phyloP scores from a whole-genome alignment of 2,329 filamentous ascomycete genomes.

The Phialocephala sp. region DNA sequence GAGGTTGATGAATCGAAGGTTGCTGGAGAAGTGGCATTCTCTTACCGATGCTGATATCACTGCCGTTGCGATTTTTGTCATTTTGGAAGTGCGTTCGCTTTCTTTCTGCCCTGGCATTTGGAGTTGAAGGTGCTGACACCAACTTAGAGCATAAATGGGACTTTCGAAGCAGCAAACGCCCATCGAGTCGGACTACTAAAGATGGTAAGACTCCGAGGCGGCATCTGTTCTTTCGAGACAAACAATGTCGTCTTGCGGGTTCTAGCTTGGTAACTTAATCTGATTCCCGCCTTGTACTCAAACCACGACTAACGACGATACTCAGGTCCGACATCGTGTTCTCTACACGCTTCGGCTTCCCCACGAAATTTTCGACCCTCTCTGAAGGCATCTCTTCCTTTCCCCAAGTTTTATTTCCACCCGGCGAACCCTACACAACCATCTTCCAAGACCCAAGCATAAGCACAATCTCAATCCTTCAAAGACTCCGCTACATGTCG shows the following conservation, averaged over 20 bases:
- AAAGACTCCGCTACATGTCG: constrained; percentile 15
- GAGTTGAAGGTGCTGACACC: not conserved
- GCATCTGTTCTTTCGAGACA: constrained; percentile 10
- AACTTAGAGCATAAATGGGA: constrained; percentile 14
- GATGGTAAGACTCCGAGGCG: constrained; percentile 15
- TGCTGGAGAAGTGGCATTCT: constrained; percentile 2
- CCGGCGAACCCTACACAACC: not conserved
- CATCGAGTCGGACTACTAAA: constrained; percentile 14
- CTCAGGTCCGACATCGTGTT: constrained; percentile 19
- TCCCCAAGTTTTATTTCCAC: not conserved
- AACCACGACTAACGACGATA: not conserved
- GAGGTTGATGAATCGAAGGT: constrained; percentile 20
- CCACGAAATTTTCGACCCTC: not conserved
- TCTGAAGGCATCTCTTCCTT: not conserved
- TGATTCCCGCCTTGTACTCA: not conserved
- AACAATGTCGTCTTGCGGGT: constrained; percentile 10
- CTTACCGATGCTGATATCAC: constrained; percentile 12
- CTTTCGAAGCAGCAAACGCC: constrained; percentile 14
- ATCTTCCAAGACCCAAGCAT: not conserved
- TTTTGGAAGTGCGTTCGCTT: not conserved
- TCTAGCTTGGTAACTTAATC: constrained; percentile 13
- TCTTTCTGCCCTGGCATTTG: too few relatives aligned
- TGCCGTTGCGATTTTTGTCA: not conserved
- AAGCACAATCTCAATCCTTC: not conserved
- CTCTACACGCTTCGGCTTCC: constrained; percentile 15